These are phyloP conservation scores for Astraeus odoratus DNA, from an alignment of 768 basidiomycete genomes.

Conservation along the genomic window DNA sequence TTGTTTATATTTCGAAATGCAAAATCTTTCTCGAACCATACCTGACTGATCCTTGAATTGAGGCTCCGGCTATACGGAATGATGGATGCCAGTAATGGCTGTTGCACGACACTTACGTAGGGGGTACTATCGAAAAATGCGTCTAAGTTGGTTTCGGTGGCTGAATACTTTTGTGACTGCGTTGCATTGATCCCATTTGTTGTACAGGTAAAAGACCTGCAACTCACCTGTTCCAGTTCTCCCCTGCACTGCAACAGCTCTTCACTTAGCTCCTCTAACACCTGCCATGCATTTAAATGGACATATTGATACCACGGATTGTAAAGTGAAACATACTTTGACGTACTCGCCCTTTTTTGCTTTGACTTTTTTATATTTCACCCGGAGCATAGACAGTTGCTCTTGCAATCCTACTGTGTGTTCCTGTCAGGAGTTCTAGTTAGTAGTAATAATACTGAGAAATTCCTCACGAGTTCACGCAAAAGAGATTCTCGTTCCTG, in stretches of 20 bases:
- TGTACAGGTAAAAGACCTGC: neutral
- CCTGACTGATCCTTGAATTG: slow-evolving; percentile 9
- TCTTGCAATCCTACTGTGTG: slow-evolving; percentile 4
- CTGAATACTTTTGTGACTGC: slow-evolving; percentile 9
- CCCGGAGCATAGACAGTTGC: slow-evolving; percentile 8
- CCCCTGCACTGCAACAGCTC: slow-evolving; percentile 10
- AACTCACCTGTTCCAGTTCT: slow-evolving; percentile 18
- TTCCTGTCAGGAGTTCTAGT: slow-evolving; percentile 10
- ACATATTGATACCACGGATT: neutral
- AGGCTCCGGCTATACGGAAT: neutral
- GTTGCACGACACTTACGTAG: slow-evolving; percentile 10
- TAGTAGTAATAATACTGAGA: neutral
- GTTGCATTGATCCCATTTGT: neutral
- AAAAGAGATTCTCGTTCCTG: slow-evolving; percentile 12
- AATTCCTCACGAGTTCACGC: slow-evolving; percentile 9
- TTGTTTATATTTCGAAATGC: neutral
- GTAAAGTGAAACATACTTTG: slow-evolving; percentile 14
- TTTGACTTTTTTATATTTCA: slow-evolving; percentile 19
- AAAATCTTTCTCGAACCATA: slow-evolving; percentile 3
- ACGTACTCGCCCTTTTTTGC: slow-evolving; percentile 9
- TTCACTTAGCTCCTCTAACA: slow-evolving; percentile 14
- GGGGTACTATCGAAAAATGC: slow-evolving; percentile 1
- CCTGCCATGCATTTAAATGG: slow-evolving; percentile 7
- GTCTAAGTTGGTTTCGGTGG: slow-evolving; percentile 14
- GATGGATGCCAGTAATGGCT: slow-evolving; percentile 8